Evolutionary conservation across 805 yeast species (phyloP).

Genomic region (Myxozyma mucilagina): DNA sequence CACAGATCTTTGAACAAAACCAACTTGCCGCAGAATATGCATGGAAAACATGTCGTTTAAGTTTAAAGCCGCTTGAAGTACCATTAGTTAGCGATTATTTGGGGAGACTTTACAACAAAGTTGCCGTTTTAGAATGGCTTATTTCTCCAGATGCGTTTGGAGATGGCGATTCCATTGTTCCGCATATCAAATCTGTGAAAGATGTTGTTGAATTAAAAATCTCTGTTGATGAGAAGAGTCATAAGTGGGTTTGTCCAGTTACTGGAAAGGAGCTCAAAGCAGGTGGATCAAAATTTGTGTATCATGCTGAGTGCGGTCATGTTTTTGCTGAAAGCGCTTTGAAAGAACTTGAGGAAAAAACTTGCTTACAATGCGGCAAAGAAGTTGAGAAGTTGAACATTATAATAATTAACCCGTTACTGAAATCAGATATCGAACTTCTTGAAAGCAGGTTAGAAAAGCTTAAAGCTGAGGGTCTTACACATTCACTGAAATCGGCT

Average conservation of each 20-base stretch:
- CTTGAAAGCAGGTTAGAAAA: slow-evolving; percentile 18
- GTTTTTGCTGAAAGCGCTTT: slow-evolving; percentile 35
- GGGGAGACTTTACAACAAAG: slow-evolving; percentile 68
- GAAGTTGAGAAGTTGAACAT: slow-evolving; percentile 38
- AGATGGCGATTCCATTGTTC: slow-evolving; percentile 36
- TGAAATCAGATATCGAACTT: slow-evolving; percentile 8
- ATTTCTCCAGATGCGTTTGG: slow-evolving; percentile 43
- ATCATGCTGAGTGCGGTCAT: slow-evolving; percentile 47
- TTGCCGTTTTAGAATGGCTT: slow-evolving; percentile 58
- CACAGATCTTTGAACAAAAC: slow-evolving; percentile 27
- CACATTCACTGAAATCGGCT: slow-evolving; percentile 26
- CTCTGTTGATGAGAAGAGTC: neutral
- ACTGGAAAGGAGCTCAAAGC: slow-evolving; percentile 44
- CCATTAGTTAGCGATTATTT: slow-evolving; percentile 68
- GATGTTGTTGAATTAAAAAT: slow-evolving; percentile 51
- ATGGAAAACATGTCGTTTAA: slow-evolving; percentile 53
- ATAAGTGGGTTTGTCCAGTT: slow-evolving; percentile 45
- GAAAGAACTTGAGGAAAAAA: slow-evolving; percentile 10
- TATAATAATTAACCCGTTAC: slow-evolving; percentile 43
- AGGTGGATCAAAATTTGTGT: slow-evolving; percentile 45
- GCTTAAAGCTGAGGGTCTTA: slow-evolving; percentile 14
- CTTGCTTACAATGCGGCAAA: slow-evolving; percentile 44
- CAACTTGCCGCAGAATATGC: slow-evolving; percentile 18
- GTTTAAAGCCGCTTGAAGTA: slow-evolving; percentile 46
- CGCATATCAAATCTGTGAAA: slow-evolving; percentile 44